Conservation (phyloP, 352 stramenopile genomes). For the Phytophthora meadii region DNA sequence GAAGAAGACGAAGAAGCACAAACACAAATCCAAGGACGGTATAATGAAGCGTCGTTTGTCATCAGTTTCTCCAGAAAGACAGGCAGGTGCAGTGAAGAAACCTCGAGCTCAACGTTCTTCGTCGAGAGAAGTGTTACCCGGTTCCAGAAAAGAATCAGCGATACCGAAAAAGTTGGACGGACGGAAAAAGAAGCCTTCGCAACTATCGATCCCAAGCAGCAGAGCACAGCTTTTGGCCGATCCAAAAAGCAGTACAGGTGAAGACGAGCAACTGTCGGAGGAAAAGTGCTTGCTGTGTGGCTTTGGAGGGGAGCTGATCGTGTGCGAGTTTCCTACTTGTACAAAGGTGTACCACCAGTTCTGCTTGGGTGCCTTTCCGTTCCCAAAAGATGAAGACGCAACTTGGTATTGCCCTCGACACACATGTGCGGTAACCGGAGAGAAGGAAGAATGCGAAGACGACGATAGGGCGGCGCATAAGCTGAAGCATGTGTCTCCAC, state of each 20-base stretch:
- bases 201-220: constrained; percentile 47
- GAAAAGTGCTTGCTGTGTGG: constrained; percentile 83
- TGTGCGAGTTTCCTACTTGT: constrained; percentile 83
- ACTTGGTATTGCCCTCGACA: constrained; percentile 86
- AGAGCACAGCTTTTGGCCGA: constrained; percentile 42
- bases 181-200: constrained; percentile 48
- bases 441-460: constrained; percentile 60
- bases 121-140: constrained; percentile 53
- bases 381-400: constrained; percentile 82
- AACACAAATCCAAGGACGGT: constrained; percentile 58
- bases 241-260: constrained; percentile 40
- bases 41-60: constrained; percentile 66
- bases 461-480: constrained; percentile 42
- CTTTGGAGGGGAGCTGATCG: constrained; percentile 82
- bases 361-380: constrained; percentile 80
- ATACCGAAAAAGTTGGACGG: constrained; percentile 44
- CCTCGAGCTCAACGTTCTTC: constrained; percentile 46
- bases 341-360: constrained; percentile 91
- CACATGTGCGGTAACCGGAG: constrained; percentile 70
- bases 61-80: constrained; percentile 50
- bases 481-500: constrained; percentile 52
- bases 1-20: constrained; percentile 68
- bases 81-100: constrained; percentile 50
- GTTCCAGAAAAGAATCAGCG: constrained; percentile 34
- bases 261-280: constrained; percentile 66